Percentiles rank a stretch among this genome's conserved stretches.
These are phyloP conservation scores for Sporothrix pallida DNA, from an alignment of 2,329 filamentous ascomycete genomes.

Conservation along the genomic window DNA sequence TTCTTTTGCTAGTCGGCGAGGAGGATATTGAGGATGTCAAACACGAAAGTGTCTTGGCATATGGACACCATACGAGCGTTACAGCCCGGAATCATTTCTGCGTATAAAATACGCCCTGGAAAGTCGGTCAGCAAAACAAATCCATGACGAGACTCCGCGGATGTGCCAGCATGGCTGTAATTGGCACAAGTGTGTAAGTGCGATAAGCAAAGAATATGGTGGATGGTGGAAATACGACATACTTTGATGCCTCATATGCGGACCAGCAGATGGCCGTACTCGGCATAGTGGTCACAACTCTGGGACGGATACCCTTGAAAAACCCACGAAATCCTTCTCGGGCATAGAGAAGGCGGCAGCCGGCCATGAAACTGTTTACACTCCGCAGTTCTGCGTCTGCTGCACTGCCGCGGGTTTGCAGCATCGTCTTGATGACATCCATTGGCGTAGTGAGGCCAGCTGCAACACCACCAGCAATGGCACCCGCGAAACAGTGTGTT, in stretches of 20 bases:
- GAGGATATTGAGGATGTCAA: no score
- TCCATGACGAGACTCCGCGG: neutral
- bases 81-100: slow-evolving; percentile 35
- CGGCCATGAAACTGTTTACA: slow-evolving; percentile 81
- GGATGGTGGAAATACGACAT: slow-evolving; percentile 31
- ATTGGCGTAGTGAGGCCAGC: slow-evolving; percentile 93
- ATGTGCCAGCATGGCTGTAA: neutral
- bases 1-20: no score
- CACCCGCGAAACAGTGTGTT: slow-evolving; percentile 92
- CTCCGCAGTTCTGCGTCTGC: slow-evolving; percentile 79
- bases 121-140: neutral
- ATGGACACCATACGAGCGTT: neutral
- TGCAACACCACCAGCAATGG: slow-evolving; percentile 89
- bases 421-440: slow-evolving; percentile 96
- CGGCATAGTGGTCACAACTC: slow-evolving; percentile 95
- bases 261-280: slow-evolving; percentile 99
- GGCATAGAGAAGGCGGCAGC: slow-evolving; percentile 79
- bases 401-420: slow-evolving; percentile 87
- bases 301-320: slow-evolving; percentile 88
- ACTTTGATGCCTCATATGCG: slow-evolving; percentile 73
- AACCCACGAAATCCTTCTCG: slow-evolving; percentile 87
- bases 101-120: slow-evolving; percentile 64
- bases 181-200: no score
- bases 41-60: neutral
- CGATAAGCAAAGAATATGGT: neutral